Base-by-base conservation (phyloP, 2,329 filamentous ascomycete genomes). In the Aureobasidium sp. region DNA sequence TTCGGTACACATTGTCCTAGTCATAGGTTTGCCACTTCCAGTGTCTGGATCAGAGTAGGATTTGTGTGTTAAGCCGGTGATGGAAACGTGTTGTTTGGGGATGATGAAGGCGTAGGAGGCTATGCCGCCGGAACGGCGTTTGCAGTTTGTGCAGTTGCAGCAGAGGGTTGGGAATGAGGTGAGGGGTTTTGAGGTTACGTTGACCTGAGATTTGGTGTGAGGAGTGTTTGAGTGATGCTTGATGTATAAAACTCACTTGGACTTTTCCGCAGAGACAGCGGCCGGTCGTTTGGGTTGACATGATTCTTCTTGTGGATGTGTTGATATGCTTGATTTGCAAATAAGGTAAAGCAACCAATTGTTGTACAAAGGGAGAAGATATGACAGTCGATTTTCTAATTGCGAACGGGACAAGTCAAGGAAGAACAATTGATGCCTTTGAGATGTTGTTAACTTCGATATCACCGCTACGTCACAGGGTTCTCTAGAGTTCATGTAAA, bases 91-190 rank as follows among this genome's bases (percentile, higher is more conserved):
- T 17, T 64, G 14, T 39, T 65, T 64, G 1, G 64, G 65, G 17
- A 67, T 20, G 20, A 65, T 60, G 53, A 66, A 67, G 29, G 65
- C 65, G 48, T 62, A 66, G 8, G 65, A 66, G 20, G 66, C 65
- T n/a, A 67, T 55, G 47, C 66, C 66, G 11, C 65, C 65, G 2
- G 58, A 64, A 7, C 66, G 51, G 29, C 65, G 62, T 48, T 67
- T 66, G 62, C 66, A 67, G 47, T 52, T 58, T 31, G 49, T 34
- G 65, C 66, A 67, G 52, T 65, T 62, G 64, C 66, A 67, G 14
- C 63, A 62, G 12, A 67, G 53, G 31, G 55, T 65, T 11, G 61
- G 25, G 51, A 64, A 62, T n/a, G 34, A 31, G 2, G 25, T 14
- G 2, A 62, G 39, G 11, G 60, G 42, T n/a, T 53, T 39, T 15